Evolutionary conservation across 495 filamentous ascomycete genomes (phyloP).

Genomic region (Hypoxylon rickii): DNA sequence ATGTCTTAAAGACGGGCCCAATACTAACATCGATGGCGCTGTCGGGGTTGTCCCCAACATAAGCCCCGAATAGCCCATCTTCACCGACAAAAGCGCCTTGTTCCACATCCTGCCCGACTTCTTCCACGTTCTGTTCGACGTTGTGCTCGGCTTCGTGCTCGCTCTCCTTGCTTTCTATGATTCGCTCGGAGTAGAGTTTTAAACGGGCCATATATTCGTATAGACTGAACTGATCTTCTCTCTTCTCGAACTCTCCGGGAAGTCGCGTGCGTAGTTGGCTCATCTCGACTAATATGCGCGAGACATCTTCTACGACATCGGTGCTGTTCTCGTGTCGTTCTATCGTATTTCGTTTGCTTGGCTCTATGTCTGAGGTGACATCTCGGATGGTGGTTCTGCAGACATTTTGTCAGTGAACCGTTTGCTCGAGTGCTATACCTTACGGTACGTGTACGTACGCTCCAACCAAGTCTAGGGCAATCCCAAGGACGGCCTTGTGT

Average conservation of each 20-base stretch:
- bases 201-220: constrained; percentile 43
- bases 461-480: constrained; percentile 48
- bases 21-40: constrained; percentile 48
- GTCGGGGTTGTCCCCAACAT: constrained; percentile 45
- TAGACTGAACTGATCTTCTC: constrained; percentile 37
- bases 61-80: constrained; percentile 32
- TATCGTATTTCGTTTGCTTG: constrained; percentile 29
- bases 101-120: constrained; percentile 6
- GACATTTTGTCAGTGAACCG: constrained; percentile 5
- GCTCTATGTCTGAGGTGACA: constrained; percentile 21
- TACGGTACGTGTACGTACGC: constrained; percentile 44
- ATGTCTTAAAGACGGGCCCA: constrained; percentile 29
- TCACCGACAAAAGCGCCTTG: constrained; percentile 36
- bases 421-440: no score
- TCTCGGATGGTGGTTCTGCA: constrained; percentile 38
- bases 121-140: constrained; percentile 21
- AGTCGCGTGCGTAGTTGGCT: constrained; percentile 33
- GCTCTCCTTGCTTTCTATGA: constrained; percentile 28
- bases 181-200: constrained; percentile 35
- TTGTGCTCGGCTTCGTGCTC: constrained; percentile 28
- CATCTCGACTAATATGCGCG: constrained; percentile 37
- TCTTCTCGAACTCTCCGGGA: constrained; percentile 42
- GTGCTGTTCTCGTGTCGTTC: constrained; percentile 29
- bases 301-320: constrained; percentile 36
- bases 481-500: constrained; percentile 45